Evolutionary conservation across 75 land plant genomes (phyloP).

Genomic region (Sequoia sempervirens): DNA sequence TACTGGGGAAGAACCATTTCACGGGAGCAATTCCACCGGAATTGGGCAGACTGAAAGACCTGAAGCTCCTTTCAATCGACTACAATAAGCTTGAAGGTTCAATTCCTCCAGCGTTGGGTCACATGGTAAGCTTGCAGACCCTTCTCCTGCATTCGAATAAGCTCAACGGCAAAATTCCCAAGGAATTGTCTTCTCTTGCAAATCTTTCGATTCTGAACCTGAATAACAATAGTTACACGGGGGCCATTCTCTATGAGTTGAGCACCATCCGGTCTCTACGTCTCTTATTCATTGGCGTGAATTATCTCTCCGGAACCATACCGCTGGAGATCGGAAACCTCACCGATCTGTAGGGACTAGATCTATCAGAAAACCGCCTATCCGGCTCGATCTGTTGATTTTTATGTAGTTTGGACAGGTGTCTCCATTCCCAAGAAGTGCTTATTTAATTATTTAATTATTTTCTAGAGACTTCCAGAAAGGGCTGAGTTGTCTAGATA

Average conservation of each 20-base stretch:
- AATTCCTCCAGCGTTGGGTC: slow-evolving; percentile 41
- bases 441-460: slow-evolving; percentile 50
- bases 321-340: slow-evolving; percentile 54
- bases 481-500: too few relatives aligned
- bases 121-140: slow-evolving; percentile 28
- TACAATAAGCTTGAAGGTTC: slow-evolving; percentile 40
- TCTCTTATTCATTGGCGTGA: slow-evolving; percentile 33
- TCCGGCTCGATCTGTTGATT: slow-evolving; percentile 51
- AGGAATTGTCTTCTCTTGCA: slow-evolving; percentile 29
- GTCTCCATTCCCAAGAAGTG: slow-evolving; percentile 26
- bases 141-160: slow-evolving; percentile 47
- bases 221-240: slow-evolving; percentile 50
- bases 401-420: too few relatives aligned
- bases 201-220: slow-evolving; percentile 34
- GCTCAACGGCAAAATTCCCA: slow-evolving; percentile 35
- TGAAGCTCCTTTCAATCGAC: slow-evolving; percentile 53
- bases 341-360: slow-evolving; percentile 34
- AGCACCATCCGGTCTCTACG: slow-evolving; percentile 21
- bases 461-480: slow-evolving; percentile 59
- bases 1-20: slow-evolving; percentile 45
- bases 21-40: slow-evolving; percentile 40
- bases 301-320: slow-evolving; percentile 41
- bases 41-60: slow-evolving; percentile 26
- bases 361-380: slow-evolving; percentile 59
- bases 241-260: slow-evolving; percentile 32